phyloP scores from a whole-genome alignment of 306 rosid species.

The Mimosa pudica region DNA sequence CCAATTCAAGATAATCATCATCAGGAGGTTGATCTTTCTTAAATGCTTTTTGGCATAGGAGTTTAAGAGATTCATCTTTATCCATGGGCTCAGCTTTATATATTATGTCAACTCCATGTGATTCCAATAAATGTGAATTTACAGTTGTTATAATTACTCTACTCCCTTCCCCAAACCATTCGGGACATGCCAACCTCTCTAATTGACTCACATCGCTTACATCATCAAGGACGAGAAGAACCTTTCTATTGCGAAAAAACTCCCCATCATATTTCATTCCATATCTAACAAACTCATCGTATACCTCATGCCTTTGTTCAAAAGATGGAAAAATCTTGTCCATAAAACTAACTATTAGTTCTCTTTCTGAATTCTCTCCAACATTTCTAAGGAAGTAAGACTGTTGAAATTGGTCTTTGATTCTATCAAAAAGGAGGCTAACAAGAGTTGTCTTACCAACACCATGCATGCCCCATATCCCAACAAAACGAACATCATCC shows the following conservation, averaged over 20 bases:
- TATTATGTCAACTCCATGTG: neutral
- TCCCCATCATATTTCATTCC: too few relatives aligned
- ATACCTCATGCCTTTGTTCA: too few relatives aligned
- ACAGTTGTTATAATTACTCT: neutral
- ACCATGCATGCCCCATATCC: constrained; percentile 5
- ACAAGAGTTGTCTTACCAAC: neutral
- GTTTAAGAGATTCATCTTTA: neutral
- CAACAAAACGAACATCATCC: neutral
- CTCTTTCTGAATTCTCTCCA: neutral
- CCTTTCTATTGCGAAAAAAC: neutral
- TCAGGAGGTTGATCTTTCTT: neutral
- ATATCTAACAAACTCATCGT: too few relatives aligned
- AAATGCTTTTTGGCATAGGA: neutral
- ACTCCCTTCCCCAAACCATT: neutral
- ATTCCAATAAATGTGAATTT: neutral
- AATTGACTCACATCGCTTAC: neutral
- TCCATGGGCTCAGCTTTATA: neutral
- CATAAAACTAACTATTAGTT: too few relatives aligned
- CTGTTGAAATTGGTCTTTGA: too few relatives aligned
- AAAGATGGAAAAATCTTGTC: too few relatives aligned
- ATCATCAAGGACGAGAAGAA: neutral
- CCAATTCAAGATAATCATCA: neutral
- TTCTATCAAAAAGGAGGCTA: neutral
- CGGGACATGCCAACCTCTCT: neutral
- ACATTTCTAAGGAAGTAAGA: neutral